Conservation (phyloP, 2,329 filamentous ascomycete genomes). For the Epichloe sp. region DNA sequence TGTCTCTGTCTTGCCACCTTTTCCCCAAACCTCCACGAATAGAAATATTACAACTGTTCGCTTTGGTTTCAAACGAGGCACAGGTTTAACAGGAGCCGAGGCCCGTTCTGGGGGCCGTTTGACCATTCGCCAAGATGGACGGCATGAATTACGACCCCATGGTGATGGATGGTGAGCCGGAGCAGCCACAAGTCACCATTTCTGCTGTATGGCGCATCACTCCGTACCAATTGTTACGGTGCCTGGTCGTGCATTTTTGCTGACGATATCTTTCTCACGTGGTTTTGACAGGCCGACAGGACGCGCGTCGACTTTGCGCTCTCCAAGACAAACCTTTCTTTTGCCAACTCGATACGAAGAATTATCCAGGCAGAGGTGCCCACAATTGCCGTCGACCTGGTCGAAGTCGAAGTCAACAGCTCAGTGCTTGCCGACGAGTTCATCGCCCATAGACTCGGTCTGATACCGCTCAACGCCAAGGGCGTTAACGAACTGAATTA, state of each 20-base stretch:
- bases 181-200: slow-evolving; percentile 46
- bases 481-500: slow-evolving; percentile 75
- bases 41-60: neutral
- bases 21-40: neutral
- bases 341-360: slow-evolving; percentile 86
- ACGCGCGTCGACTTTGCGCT: slow-evolving; percentile 86
- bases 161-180: slow-evolving; percentile 44
- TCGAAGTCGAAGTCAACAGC: slow-evolving; percentile 85
- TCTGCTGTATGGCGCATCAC: slow-evolving; percentile 35
- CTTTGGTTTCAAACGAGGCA: neutral
- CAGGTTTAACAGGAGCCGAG: neutral
- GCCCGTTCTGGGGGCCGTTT: slow-evolving; percentile 1
- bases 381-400: slow-evolving; percentile 86
- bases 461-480: slow-evolving; percentile 77
- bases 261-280: neutral
- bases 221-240: neutral
- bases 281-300: slow-evolving; percentile 50
- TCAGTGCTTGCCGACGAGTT: slow-evolving; percentile 97
- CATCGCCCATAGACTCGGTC: slow-evolving; percentile 79
- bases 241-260: neutral
- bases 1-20: too few relatives aligned
- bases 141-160: slow-evolving; percentile 48
- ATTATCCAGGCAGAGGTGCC: slow-evolving; percentile 89
- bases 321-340: slow-evolving; percentile 74
- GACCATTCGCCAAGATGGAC: slow-evolving; percentile 20